These are phyloP conservation scores for Mucor mucedo DNA, from an alignment of 371 early-diverging fungal genomes.

Conservation along the genomic window DNA sequence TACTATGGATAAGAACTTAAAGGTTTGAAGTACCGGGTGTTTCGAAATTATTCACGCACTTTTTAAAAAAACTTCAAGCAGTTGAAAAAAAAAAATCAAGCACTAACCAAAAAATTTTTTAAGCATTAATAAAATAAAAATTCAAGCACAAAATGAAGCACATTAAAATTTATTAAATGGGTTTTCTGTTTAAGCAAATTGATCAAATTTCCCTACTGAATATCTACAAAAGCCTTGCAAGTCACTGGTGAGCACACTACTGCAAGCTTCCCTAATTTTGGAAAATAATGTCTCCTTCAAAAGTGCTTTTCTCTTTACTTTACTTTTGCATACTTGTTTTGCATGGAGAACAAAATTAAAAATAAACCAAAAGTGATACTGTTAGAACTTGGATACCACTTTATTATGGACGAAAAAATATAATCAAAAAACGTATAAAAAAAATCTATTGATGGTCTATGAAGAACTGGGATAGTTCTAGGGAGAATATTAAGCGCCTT, in stretches of 20 bases:
- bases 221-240: constrained; percentile 19
- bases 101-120: background rate
- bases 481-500: too few relatives aligned
- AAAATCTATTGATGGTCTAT: too few relatives aligned
- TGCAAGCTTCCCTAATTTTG: constrained; percentile 13
- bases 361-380: too few relatives aligned
- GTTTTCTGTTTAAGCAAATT: background rate
- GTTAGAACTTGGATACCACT: too few relatives aligned
- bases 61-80: constrained; percentile 4
- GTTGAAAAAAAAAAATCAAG: background rate
- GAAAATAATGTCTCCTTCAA: background rate
- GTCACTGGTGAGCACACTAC: constrained; percentile 15
- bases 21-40: too few relatives aligned
- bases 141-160: constrained; percentile 5
- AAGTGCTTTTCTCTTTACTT: constrained; percentile 16
- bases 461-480: too few relatives aligned
- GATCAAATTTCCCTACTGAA: constrained; percentile 5
- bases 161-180: constrained; percentile 8
- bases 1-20: too few relatives aligned
- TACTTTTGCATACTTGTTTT: constrained; percentile 15
- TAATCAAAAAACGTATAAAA: too few relatives aligned
- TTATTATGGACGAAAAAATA: too few relatives aligned
- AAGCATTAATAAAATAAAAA: constrained; percentile 2
- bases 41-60: too few relatives aligned
- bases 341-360: too few relatives aligned